phyloP scores from a whole-genome alignment of 1,284 basidiomycete species.

The Rhodotorula sp. region DNA sequence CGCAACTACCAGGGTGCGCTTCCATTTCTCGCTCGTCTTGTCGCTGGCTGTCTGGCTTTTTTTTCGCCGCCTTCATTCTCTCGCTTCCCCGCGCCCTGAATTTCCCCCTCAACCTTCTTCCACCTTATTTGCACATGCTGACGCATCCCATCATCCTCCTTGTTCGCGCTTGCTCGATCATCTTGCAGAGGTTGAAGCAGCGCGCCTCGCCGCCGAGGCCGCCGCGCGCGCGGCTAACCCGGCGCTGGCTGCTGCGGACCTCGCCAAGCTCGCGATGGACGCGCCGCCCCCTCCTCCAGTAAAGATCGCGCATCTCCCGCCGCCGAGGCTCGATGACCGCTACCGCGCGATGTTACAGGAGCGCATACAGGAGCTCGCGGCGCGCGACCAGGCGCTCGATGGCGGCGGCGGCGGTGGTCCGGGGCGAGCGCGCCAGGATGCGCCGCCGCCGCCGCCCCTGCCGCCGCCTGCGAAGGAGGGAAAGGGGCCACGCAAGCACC shows the following conservation, averaged over 20 bases:
- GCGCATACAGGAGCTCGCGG: too few relatives aligned
- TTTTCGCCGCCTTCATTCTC: background rate
- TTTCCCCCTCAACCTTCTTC: background rate
- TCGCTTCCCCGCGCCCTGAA: background rate
- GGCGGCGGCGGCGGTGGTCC: too few relatives aligned
- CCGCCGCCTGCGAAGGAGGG: too few relatives aligned
- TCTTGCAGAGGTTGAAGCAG: slow-evolving; percentile 35
- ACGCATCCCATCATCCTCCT: background rate
- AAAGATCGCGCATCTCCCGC: slow-evolving; percentile 16
- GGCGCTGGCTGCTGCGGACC: slow-evolving; percentile 27
- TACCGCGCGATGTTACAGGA: background rate
- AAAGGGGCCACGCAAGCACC: too few relatives aligned
- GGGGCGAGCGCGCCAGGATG: too few relatives aligned
- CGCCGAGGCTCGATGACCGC: slow-evolving; percentile 1
- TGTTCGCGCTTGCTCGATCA: background rate
- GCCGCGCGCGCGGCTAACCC: slow-evolving; percentile 23
- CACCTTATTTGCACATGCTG: background rate
- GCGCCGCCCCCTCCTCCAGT: background rate
- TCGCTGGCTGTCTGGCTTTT: background rate
- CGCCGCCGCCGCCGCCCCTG: too few relatives aligned
- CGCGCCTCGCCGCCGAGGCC: slow-evolving; percentile 30
- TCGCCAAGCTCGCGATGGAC: slow-evolving; percentile 32
- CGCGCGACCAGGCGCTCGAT: too few relatives aligned
- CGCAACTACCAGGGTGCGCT: slow-evolving; percentile 31
- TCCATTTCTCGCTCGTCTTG: background rate